Base-by-base conservation (phyloP, 257 asterid species). In the Avicennia marina region DNA sequence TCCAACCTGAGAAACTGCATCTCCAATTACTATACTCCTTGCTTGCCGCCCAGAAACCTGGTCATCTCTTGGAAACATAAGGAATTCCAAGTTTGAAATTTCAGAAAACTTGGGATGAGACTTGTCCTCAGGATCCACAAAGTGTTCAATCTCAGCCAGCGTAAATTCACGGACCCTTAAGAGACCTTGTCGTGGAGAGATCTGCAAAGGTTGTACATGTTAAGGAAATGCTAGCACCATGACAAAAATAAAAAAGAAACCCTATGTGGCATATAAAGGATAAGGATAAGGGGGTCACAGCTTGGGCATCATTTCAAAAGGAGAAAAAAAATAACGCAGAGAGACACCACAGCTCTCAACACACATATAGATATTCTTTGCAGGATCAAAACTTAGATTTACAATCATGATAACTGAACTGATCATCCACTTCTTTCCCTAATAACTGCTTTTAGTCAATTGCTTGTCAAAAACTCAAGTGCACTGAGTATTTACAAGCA, bases 81-180 rank as follows among this genome's bases (percentile, higher is more conserved):
- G 13, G 10, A 36, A 36, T 36, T 36, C 41, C 41, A 36, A 36
- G 12, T 36, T 36, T 36, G 41, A 8, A 36, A 36, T 12, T 11
- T 36, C 41, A 36, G 41, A 11, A 36, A 36, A 36, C 10, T 11
- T 36, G 13, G 41, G 41, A 36, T 36, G 41, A 36, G 82, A 70
- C 64, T 79, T 75, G 40, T 79, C 70, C 6, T 69, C 67, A 24
- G 81, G 85, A 60, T 79, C 81, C 29, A 79, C 82, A 60, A 79
- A 79, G 56, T 75, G 85, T 58, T 79, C 85, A 66, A 79, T 74
- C 13, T 36, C 41, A 4, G 41, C 41, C 13, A 36, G 13, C 10
- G 41, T 36, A 36, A 36, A 36, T 11, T 36, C 41, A 36, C 41
- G 41, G 10, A 36, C 41, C 13, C 41, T 36, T 11, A 36, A 36